phyloP scores from a whole-genome alignment of 2,329 filamentous ascomycete genomes.

The Ophiocordyceps camponoti-rufipedis region DNA sequence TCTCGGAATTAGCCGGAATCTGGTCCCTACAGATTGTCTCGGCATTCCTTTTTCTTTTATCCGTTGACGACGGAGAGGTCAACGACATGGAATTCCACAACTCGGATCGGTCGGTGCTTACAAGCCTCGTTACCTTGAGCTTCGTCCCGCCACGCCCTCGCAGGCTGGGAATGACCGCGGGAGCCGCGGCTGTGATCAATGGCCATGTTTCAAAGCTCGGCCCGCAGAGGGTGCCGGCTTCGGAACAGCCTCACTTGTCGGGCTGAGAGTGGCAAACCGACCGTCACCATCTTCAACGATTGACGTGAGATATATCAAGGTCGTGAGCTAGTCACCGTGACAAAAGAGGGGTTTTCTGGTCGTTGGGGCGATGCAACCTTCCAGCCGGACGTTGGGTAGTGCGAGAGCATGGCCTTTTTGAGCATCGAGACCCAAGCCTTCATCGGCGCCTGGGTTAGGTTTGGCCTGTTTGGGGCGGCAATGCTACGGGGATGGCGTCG shows the following conservation, averaged over 20 bases:
- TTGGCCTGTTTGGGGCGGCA: not conserved
- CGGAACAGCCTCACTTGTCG: not conserved
- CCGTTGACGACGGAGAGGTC: no score
- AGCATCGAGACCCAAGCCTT: not conserved
- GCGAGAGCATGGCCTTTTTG: not conserved
- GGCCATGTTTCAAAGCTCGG: not conserved
- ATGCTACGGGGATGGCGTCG: constrained; percentile 3
- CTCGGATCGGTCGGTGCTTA: no score
- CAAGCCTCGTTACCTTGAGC: not conserved
- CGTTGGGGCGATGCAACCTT: not conserved
- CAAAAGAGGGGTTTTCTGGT: not conserved
- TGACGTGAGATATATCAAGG: not conserved
- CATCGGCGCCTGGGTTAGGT: not conserved
- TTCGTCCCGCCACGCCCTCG: not conserved
- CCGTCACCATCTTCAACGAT: not conserved
- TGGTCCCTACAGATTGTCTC: not conserved
- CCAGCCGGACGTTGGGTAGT: not conserved
- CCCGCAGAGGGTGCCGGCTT: not conserved
- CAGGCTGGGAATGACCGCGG: no score
- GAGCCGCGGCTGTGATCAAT: not conserved
- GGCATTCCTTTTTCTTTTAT: no score
- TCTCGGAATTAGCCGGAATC: not conserved
- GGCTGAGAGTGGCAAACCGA: not conserved
- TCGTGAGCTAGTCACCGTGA: not conserved
- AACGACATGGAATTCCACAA: no score